phyloP scores from a whole-genome alignment of 805 yeast genomes.

The Candida sanyiensis region DNA sequence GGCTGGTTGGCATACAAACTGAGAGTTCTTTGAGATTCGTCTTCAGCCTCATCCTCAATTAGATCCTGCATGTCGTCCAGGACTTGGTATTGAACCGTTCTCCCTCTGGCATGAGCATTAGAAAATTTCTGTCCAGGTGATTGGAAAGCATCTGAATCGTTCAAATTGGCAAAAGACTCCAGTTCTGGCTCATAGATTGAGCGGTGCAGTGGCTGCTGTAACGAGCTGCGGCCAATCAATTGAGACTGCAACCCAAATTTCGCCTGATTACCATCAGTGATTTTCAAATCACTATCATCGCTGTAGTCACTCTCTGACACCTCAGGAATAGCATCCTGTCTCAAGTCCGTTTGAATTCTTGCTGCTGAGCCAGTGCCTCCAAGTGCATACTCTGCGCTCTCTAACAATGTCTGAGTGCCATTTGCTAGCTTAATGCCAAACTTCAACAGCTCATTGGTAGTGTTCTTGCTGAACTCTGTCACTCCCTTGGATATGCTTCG shows the following conservation, averaged over 20 bases:
- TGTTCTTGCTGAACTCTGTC: slow-evolving; percentile 61
- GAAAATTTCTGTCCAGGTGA: background rate
- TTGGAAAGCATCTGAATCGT: slow-evolving; percentile 5
- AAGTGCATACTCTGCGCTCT: slow-evolving; percentile 69
- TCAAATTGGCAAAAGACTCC: slow-evolving; percentile 23
- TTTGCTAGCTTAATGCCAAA: slow-evolving; percentile 82
- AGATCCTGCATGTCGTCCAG: slow-evolving; percentile 10
- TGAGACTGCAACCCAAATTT: slow-evolving; percentile 15
- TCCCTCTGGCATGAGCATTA: background rate
- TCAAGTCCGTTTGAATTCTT: slow-evolving; percentile 26
- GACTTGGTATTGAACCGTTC: background rate
- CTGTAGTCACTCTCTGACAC: slow-evolving; percentile 33
- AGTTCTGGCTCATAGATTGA: slow-evolving; percentile 24
- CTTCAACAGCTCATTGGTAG: slow-evolving; percentile 74
- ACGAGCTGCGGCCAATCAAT: slow-evolving; percentile 22
- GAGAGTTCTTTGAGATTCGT: slow-evolving; percentile 36
- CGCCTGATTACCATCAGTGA: slow-evolving; percentile 21
- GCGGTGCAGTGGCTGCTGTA: slow-evolving; percentile 18
- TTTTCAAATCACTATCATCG: slow-evolving; percentile 26
- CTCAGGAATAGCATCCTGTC: slow-evolving; percentile 24
- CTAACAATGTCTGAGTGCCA: slow-evolving; percentile 79
- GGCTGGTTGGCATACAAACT: slow-evolving; percentile 89
- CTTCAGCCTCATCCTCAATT: slow-evolving; percentile 17
- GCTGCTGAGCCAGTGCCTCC: slow-evolving; percentile 68
- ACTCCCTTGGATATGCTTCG: slow-evolving; percentile 75